phyloP scores from a whole-genome alignment of 306 rosid species.

The Cyclanthera cordifolia region DNA sequence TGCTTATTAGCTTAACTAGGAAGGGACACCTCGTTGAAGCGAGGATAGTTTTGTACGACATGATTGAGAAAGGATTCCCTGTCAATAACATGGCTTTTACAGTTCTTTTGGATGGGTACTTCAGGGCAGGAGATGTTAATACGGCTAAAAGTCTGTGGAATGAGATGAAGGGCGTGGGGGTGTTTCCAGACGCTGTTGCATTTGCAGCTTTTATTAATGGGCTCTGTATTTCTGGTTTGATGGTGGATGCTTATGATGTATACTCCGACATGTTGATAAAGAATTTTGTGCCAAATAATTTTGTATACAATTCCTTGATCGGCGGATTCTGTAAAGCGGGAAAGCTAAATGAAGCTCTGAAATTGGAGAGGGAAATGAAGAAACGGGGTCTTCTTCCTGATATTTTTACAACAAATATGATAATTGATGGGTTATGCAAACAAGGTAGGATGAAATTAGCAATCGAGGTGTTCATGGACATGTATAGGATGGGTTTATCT shows the following conservation, averaged over 20 bases:
- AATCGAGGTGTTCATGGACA: slow-evolving; percentile 34
- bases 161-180: slow-evolving; percentile 47
- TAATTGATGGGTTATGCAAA: slow-evolving; percentile 55
- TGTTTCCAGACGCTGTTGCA: slow-evolving; percentile 57
- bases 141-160: slow-evolving; percentile 58
- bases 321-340: slow-evolving; percentile 43
- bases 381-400: slow-evolving; percentile 55
- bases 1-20: slow-evolving; percentile 51
- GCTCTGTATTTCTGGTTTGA: slow-evolving; percentile 42
- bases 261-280: slow-evolving; percentile 41
- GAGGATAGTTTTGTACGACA: slow-evolving; percentile 37
- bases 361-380: slow-evolving; percentile 54
- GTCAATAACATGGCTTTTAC: slow-evolving; percentile 48
- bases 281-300: slow-evolving; percentile 64
- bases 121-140: slow-evolving; percentile 36
- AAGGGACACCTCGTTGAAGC: slow-evolving; percentile 55
- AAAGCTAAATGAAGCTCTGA: slow-evolving; percentile 41
- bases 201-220: slow-evolving; percentile 72
- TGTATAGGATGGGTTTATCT: slow-evolving; percentile 38
- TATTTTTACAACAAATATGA: slow-evolving; percentile 49
- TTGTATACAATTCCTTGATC: slow-evolving; percentile 66
- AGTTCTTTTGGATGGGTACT: slow-evolving; percentile 52
- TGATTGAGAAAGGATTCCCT: slow-evolving; percentile 52
- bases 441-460: slow-evolving; percentile 60
- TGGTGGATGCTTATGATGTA: slow-evolving; percentile 42